A percentile compares a stretch with the other conserved stretches of the same genome.
Evolutionary conservation across 1,139 yeast species (phyloP).

Genomic region (Scheffersomyces illinoinensis): DNA sequence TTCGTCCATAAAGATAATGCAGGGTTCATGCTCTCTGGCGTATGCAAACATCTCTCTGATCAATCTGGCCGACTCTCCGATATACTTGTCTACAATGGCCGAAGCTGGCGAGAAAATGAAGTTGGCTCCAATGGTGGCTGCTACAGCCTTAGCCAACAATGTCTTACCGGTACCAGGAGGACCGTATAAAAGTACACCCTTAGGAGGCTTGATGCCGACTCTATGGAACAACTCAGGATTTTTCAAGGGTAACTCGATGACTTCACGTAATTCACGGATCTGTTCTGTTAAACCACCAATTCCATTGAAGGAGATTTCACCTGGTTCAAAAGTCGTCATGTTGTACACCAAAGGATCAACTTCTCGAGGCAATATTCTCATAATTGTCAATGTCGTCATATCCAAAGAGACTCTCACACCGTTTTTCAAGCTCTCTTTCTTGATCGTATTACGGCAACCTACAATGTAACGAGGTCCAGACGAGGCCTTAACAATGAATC

Average conservation of each 20-base stretch:
- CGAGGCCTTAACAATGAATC: slow-evolving; percentile 95
- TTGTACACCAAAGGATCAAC: slow-evolving; percentile 98
- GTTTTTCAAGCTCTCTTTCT: slow-evolving; percentile 78
- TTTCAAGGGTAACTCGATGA: slow-evolving; percentile 93
- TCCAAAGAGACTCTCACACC: slow-evolving; percentile 97
- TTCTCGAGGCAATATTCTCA: slow-evolving; percentile 96
- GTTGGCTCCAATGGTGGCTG: slow-evolving; percentile 98
- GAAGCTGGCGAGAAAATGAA: slow-evolving; percentile 97
- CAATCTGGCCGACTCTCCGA: slow-evolving; percentile 96
- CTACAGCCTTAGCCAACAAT: slow-evolving; percentile 93
- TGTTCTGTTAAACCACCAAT: slow-evolving; percentile 98
- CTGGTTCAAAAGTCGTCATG: slow-evolving; percentile 98
- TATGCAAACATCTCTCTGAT: slow-evolving; percentile 98
- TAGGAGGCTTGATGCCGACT: slow-evolving; percentile 97
- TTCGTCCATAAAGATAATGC: slow-evolving; percentile 99
- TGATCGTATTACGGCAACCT: slow-evolving; percentile 93
- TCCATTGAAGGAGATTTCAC: slow-evolving; percentile 90
- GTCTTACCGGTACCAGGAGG: slow-evolving; percentile 99
- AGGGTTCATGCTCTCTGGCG: slow-evolving; percentile 98
- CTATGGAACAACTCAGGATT: slow-evolving; percentile 95
- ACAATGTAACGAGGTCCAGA: slow-evolving; percentile 98
- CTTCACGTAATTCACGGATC: slow-evolving; percentile 94
- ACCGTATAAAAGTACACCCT: slow-evolving; percentile 94
- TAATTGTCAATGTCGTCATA: slow-evolving; percentile 96
- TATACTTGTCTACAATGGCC: slow-evolving; percentile 97